Evolutionary conservation across 192 early-diverging fungal species (phyloP), one percentile per base, ranked within the genome.

Genomic region (Backusella macrospora): DNA sequence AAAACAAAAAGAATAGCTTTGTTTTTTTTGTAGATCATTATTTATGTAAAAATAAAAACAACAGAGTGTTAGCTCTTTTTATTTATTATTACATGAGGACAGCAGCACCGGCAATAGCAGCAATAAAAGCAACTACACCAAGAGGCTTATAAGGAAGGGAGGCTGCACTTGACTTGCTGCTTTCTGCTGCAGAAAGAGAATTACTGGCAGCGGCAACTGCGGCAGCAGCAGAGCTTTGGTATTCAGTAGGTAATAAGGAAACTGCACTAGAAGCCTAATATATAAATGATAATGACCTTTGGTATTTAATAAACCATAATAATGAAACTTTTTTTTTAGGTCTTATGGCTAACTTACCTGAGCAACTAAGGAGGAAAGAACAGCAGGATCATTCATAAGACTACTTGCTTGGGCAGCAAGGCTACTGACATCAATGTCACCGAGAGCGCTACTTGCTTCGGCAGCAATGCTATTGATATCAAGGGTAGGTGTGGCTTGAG

Each of bases 91-190:
- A 59, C 52, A 59, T 59, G 52, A 59, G 18, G 23, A 59, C 26
- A 59, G 52, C 52, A 29, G 52, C 52, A 59, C 52, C 52, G 7
- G 52, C 52, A 26, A 59, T 23, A 10, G 52, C 26, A 23, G 52
- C 52, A 59, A 59, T 59, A 23, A 59, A 23, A 59, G 52, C 52
- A 10, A 59, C 52, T 59, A 59, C 52, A 59, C 52, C 52, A 59
- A 59, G 52, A 59, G 52, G 52, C 5, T 59, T 18, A n/a, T 59
- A 59, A 13, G 62, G 15, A n/a, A 26, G 10, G 18, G 34, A 18
- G 23, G 65, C 15, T 21, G 65, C 37, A 66, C 37, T 12, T 7
- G 3, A 40, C 37, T 66, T 66, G 5, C 40, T 38, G 15, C 38
- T n/a, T 42, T 66, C 38, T 40, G 40, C 13, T 13, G 38, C 34